These are phyloP conservation scores for Acanthamoeba royreba DNA, from an alignment of 208 protist species.

Conservation along the genomic window DNA sequence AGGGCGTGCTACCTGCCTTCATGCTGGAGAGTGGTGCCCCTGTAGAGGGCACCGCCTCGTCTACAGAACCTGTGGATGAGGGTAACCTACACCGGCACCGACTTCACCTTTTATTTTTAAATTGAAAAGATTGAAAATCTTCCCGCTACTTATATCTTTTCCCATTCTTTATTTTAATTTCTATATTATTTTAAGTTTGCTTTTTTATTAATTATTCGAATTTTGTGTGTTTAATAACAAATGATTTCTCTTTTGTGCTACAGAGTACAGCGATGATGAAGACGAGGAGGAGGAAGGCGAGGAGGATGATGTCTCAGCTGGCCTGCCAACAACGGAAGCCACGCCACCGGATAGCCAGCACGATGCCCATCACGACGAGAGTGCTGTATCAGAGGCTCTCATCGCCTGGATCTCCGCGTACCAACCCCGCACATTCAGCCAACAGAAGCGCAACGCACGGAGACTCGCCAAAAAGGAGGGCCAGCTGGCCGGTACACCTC, in stretches of 20 bases:
- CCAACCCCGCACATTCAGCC: not conserved
- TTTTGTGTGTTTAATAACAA: too few species aligned
- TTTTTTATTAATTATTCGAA: too few species aligned
- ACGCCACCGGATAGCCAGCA: not conserved
- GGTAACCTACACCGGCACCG: too few species aligned
- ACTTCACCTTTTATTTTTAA: too few species aligned
- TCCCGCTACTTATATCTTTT: too few species aligned
- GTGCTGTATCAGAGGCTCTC: not conserved
- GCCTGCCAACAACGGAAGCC: not conserved
- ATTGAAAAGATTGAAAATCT: too few species aligned
- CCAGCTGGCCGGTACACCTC: not conserved
- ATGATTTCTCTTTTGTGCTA: too few species aligned
- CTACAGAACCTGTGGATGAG: too few species aligned
- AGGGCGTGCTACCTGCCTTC: constrained; percentile 20
- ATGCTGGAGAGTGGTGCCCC: constrained; percentile 14
- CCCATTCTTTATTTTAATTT: too few species aligned
- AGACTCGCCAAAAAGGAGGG: not conserved
- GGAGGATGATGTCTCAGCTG: not conserved
- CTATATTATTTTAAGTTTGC: too few species aligned
- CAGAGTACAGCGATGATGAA: constrained; percentile 26
- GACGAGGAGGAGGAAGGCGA: too few species aligned
- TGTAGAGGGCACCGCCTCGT: too few species aligned
- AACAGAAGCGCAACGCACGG: constrained; percentile 5
- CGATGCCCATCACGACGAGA: not conserved
- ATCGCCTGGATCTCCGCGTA: not conserved